phyloP scores from a whole-genome alignment of 2,329 filamentous ascomycete species.

The Lasiodiplodia sp. region DNA sequence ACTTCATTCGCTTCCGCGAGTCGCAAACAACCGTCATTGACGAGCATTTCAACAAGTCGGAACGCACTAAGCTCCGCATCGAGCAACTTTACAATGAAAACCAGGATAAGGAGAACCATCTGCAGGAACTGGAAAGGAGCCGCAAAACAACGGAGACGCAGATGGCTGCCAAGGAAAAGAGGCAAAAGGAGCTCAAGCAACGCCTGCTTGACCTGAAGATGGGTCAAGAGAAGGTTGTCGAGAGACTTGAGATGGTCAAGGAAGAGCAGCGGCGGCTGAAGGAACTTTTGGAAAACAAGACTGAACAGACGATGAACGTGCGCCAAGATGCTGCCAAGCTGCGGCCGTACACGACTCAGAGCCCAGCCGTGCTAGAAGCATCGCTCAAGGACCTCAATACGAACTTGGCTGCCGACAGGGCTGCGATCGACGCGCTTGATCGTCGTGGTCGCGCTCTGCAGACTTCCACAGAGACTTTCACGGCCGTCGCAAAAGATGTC shows the following conservation, averaged over 20 bases:
- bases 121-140: conserved; percentile 82
- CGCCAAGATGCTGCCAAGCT: conserved; percentile 89
- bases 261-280: conserved; percentile 80
- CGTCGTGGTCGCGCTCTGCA: conserved; percentile 87
- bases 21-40: conserved; percentile 90
- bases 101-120: conserved; percentile 79
- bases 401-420: conserved; percentile 78
- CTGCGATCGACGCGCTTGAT: conserved; percentile 86
- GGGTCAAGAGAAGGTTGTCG: conserved; percentile 82
- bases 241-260: conserved; percentile 83
- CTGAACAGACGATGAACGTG: conserved; percentile 71
- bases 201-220: conserved; percentile 80
- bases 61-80: conserved; percentile 85
- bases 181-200: conserved; percentile 87
- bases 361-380: conserved; percentile 81
- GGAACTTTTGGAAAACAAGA: conserved; percentile 73
- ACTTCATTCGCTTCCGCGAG: conserved; percentile 97
- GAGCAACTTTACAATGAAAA: conserved; percentile 87
- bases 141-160: conserved; percentile 81
- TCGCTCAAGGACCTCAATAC: conserved; percentile 82
- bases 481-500: conserved; percentile 83
- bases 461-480: conserved; percentile 89
- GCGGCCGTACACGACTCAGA: conserved; percentile 90
- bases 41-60: conserved; percentile 89
- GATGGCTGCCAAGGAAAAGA: conserved; percentile 81